Percentiles rank a stretch among this genome's conserved stretches.
These are phyloP conservation scores for Chlamydomonas incerta DNA, from an alignment of 139 green algal species.

Conservation along the genomic window DNA sequence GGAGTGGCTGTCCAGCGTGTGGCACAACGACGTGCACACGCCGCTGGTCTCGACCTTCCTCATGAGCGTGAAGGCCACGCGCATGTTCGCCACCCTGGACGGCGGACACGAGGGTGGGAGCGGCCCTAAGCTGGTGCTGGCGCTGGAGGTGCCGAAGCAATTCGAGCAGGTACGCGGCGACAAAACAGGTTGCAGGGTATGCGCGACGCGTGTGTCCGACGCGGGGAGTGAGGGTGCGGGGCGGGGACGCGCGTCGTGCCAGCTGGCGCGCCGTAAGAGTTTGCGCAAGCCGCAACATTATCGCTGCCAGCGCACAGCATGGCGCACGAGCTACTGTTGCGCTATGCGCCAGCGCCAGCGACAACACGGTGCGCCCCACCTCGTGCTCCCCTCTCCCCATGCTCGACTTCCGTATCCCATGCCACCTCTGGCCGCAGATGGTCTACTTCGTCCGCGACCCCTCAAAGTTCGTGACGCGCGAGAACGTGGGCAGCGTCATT, in stretches of 20 bases:
- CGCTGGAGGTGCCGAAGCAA: slow-evolving; percentile 41
- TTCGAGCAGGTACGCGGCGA: slow-evolving; percentile 5
- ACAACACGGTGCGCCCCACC: too few species aligned
- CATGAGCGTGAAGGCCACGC: slow-evolving; percentile 55
- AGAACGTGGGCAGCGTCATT: slow-evolving; percentile 66
- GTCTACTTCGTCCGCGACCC: slow-evolving; percentile 78
- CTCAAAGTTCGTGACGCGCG: slow-evolving; percentile 66
- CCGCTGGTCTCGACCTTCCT: slow-evolving; percentile 50
- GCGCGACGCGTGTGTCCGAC: too few species aligned
- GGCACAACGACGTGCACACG: slow-evolving; percentile 54
- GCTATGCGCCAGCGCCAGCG: too few species aligned
- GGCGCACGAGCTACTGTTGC: too few species aligned
- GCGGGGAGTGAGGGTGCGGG: too few species aligned
- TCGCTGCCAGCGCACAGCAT: too few species aligned
- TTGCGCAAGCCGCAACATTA: too few species aligned
- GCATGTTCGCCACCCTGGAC: slow-evolving; percentile 64
- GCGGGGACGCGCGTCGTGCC: too few species aligned
- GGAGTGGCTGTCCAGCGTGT: slow-evolving; percentile 53
- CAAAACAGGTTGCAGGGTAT: too few species aligned
- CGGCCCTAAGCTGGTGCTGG: slow-evolving; percentile 17
- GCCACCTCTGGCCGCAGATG: slow-evolving; percentile 60
- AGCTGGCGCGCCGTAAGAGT: too few species aligned
- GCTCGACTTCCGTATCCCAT: too few species aligned
- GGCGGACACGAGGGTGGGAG: not conserved
- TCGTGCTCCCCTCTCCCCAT: too few species aligned